Percentiles rank a stretch among this genome's conserved stretches.
Conservation (phyloP, 495 filamentous ascomycete genomes). For the Hyaloscypha finlandica region DNA sequence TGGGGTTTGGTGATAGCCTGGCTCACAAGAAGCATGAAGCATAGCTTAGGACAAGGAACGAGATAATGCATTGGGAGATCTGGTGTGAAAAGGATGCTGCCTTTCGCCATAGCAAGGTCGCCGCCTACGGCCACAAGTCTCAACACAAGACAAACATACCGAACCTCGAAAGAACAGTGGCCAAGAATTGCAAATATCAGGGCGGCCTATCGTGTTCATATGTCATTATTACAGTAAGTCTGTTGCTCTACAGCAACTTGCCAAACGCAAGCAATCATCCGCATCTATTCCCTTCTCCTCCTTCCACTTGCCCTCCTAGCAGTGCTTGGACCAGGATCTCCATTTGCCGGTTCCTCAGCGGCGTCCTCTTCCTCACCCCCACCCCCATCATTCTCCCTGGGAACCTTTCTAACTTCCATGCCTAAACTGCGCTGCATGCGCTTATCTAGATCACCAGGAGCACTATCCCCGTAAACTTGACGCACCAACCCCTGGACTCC, state of each 20-base stretch:
- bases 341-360: slow-evolving; percentile 19
- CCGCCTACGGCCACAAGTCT: too few species aligned
- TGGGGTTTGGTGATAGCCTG: not conserved
- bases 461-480: slow-evolving; percentile 52
- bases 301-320: slow-evolving; percentile 11
- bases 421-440: slow-evolving; percentile 55
- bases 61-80: not conserved
- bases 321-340: slow-evolving; percentile 24
- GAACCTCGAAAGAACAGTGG: not conserved
- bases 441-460: slow-evolving; percentile 51
- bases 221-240: not conserved
- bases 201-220: not conserved
- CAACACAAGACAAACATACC: not conserved
- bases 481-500: slow-evolving; percentile 71
- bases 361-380: slow-evolving; percentile 34
- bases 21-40: not conserved
- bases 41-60: not conserved
- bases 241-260: not conserved
- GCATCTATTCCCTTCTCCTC: slow-evolving; percentile 5
- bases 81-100: too few species aligned
- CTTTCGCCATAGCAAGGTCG: too few species aligned
- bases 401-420: slow-evolving; percentile 38
- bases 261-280: slow-evolving; percentile 20
- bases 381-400: slow-evolving; percentile 37
- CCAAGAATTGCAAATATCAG: not conserved